These are phyloP conservation scores for Colletotrichum cereale DNA, from an alignment of 2,329 filamentous ascomycete species.

Conservation along the genomic window DNA sequence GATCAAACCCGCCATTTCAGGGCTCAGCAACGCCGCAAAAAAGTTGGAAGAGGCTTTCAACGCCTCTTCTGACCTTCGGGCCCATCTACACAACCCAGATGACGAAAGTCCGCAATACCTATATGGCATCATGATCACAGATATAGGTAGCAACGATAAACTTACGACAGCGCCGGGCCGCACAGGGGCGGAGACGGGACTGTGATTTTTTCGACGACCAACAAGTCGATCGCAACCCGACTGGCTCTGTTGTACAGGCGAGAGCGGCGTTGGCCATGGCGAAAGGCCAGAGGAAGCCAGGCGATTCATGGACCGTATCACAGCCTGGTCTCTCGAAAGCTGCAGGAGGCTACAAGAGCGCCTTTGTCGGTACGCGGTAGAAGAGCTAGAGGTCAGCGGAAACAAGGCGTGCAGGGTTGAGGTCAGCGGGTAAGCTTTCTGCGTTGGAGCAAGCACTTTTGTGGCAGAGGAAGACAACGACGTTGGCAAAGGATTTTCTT, in stretches of 20 bases:
- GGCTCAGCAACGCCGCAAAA: slow-evolving; percentile 49
- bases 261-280: slow-evolving; percentile 25
- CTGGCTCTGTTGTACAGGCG: slow-evolving; percentile 25
- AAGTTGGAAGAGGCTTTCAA: slow-evolving; percentile 47
- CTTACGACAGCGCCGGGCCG: slow-evolving; percentile 31
- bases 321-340: slow-evolving; percentile 29
- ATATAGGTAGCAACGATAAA: slow-evolving; percentile 43
- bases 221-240: slow-evolving; percentile 52
- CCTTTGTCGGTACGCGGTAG: slow-evolving; percentile 22
- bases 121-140: slow-evolving; percentile 55
- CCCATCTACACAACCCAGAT: slow-evolving; percentile 43
- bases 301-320: slow-evolving; percentile 30
- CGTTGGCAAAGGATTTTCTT: slow-evolving; percentile 30
- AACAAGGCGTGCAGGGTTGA: slow-evolving; percentile 14
- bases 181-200: slow-evolving; percentile 53
- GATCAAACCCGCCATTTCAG: slow-evolving; percentile 45
- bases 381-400: neutral
- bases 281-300: slow-evolving; percentile 2
- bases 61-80: slow-evolving; percentile 41
- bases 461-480: slow-evolving; percentile 18
- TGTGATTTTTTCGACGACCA: slow-evolving; percentile 60
- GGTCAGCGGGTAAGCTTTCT: slow-evolving; percentile 24
- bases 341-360: neutral
- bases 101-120: slow-evolving; percentile 51
- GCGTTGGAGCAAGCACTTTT: slow-evolving; percentile 31